phyloP scores from a whole-genome alignment of 306 rosid genomes.

The Sicyos edulis region DNA sequence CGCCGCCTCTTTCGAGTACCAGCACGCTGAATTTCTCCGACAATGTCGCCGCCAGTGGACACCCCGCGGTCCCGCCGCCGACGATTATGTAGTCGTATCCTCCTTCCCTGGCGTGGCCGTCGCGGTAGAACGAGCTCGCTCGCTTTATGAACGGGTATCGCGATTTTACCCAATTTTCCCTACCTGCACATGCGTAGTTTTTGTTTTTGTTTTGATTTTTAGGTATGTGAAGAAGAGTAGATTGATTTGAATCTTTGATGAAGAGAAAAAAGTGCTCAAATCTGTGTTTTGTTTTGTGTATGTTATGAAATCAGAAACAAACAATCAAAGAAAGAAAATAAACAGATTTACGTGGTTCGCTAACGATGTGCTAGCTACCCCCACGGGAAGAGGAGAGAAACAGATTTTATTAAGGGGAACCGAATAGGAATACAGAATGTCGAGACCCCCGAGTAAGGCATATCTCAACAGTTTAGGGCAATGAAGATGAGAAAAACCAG shows the following conservation, averaged over 20 bases:
- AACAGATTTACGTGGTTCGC: too few relatives aligned
- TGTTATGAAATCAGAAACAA: too few relatives aligned
- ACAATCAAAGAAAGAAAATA: too few relatives aligned
- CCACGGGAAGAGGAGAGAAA: too few relatives aligned
- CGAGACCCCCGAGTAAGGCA: too few relatives aligned
- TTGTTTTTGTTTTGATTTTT: background rate
- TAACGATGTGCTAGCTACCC: too few relatives aligned
- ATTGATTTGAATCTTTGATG: background rate
- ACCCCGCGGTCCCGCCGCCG: constrained; percentile 96
- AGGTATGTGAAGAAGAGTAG: background rate
- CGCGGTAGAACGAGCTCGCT: constrained; percentile 67
- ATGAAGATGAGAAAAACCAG: too few relatives aligned
- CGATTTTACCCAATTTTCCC: constrained; percentile 18
- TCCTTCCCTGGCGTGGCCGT: constrained; percentile 26
- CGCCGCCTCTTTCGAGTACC: constrained; percentile 87
- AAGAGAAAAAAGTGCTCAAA: background rate
- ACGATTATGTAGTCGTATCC: constrained; percentile 76
- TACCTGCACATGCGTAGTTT: constrained; percentile 18
- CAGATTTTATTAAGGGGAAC: too few relatives aligned
- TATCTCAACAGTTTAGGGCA: too few relatives aligned
- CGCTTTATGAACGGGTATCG: constrained; percentile 58
- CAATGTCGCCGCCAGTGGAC: constrained; percentile 86
- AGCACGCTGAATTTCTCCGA: constrained; percentile 67
- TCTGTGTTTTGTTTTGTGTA: background rate
- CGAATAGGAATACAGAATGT: too few relatives aligned